Evolutionary conservation across 345 rosid genomes (phyloP), one percentile per base, ranked within the genome.

Genomic region (Fremontodendron californicum): DNA sequence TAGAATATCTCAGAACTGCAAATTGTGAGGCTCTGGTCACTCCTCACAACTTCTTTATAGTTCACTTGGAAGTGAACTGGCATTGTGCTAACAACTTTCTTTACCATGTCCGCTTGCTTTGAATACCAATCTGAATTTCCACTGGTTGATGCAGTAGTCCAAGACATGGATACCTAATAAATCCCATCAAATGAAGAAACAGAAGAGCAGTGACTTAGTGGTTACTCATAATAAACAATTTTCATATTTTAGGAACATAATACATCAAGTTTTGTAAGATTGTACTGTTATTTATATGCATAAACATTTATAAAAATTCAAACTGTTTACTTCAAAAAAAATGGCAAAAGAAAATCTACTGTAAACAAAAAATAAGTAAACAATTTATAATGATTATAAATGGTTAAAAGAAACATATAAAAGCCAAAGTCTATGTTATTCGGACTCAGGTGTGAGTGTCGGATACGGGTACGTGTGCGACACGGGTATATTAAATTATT

Each of bases 1-100:
- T 93, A 96, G 88, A 94, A 91, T 81, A 94, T 88, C 87, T 96
- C 98, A 21, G 98, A 96, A 82, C 91, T 88, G 87, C 98, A 92
- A 49, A 96, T 81, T 5, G 77, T 81, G 29, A 91, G 82, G 83
- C 88, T 79, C 77, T 81, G 87, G 18, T 87, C 92, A 81, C 77
- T 84, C 79, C 70, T 83, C 71, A 88, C 70, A 37, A 88, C 89
- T 79, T 90, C 97, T 85, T 94, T 96, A 77, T 94, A 94, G 81
- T 92, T 92, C 71, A 96, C 90, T 84, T 96, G 99, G 85, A 94
- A 90, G 86, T 94, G 95, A 63, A 86, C 97, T 0, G 94, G 97
- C 99, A 96, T 96, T 8, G 88, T 83, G 71, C 82, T 82, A 27
- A 96, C 94, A 7, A 85, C 90, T 66, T 86, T 87, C 82, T 85